Conservation (phyloP, 345 rosid species). For the Euphorbia tirucalli region DNA sequence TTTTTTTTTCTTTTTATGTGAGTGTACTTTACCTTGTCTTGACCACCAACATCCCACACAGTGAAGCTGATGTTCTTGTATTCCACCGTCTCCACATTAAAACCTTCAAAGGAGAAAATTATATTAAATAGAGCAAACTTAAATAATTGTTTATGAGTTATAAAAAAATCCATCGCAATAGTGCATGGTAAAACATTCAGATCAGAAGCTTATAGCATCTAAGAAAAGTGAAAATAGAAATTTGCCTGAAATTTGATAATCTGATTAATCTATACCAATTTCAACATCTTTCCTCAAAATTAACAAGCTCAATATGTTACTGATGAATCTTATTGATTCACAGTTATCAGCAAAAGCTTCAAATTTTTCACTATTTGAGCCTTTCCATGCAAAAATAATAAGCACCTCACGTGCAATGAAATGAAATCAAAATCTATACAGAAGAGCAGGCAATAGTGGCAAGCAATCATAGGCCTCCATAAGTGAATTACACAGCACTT, state of each 20-base stretch:
- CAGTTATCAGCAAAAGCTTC: not conserved
- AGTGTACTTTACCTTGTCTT: slow-evolving; percentile 5
- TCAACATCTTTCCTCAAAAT: too few relatives aligned
- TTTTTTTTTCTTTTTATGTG: not conserved
- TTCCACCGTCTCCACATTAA: slow-evolving; percentile 14
- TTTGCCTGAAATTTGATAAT: not conserved
- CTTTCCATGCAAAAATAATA: not conserved
- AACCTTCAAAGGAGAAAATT: slow-evolving; percentile 2
- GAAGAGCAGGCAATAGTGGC: not conserved
- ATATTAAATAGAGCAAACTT: not conserved
- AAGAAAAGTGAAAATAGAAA: not conserved
- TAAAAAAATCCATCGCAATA: not conserved
- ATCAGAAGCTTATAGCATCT: not conserved
- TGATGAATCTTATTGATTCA: not conserved
- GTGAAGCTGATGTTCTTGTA: slow-evolving; percentile 16
- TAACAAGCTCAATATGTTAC: not conserved
- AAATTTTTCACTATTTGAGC: not conserved
- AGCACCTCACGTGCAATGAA: not conserved
- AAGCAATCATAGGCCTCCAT: not conserved
- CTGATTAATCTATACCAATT: not conserved
- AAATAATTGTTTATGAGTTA: too few relatives aligned
- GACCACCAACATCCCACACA: slow-evolving; percentile 18
- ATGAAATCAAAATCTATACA: not conserved
- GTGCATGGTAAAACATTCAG: not conserved
- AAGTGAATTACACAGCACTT: not conserved